These are phyloP conservation scores for Neurospora sp. DNA, from an alignment of 495 filamentous ascomycete species.

Conservation along the genomic window DNA sequence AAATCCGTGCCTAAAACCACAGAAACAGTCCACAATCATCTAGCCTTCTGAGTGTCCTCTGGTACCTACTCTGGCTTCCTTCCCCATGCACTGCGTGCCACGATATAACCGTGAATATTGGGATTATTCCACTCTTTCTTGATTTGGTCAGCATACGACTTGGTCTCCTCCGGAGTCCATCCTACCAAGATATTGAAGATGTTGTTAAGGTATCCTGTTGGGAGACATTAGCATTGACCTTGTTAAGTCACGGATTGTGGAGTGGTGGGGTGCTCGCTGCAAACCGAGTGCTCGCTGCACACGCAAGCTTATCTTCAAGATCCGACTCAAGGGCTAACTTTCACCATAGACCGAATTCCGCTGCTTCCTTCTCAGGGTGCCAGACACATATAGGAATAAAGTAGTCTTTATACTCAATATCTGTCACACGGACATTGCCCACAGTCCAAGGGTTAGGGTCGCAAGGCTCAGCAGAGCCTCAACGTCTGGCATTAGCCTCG, in stretches of 20 bases:
- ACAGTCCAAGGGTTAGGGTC: too few species aligned
- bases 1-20: not conserved
- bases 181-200: not conserved
- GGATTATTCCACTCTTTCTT: not conserved
- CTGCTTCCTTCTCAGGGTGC: not conserved
- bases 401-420: slow-evolving; percentile 9
- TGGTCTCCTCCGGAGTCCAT: not conserved
- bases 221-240: not conserved
- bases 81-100: not conserved
- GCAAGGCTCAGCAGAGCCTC: too few species aligned
- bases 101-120: not conserved
- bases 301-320: not conserved
- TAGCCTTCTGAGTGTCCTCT: not conserved
- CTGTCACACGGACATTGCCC: too few species aligned
- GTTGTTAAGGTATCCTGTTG: not conserved
- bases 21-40: not conserved
- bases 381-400: not conserved
- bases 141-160: not conserved
- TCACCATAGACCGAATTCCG: not conserved
- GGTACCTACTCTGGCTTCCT: not conserved
- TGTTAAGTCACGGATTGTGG: not conserved
- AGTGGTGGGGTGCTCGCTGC: not conserved
- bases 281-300: not conserved
- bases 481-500: too few species aligned
- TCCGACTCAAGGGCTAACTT: not conserved